These are phyloP conservation scores for Naganishia cerealis DNA, from an alignment of 1,284 basidiomycete species.

Conservation along the genomic window DNA sequence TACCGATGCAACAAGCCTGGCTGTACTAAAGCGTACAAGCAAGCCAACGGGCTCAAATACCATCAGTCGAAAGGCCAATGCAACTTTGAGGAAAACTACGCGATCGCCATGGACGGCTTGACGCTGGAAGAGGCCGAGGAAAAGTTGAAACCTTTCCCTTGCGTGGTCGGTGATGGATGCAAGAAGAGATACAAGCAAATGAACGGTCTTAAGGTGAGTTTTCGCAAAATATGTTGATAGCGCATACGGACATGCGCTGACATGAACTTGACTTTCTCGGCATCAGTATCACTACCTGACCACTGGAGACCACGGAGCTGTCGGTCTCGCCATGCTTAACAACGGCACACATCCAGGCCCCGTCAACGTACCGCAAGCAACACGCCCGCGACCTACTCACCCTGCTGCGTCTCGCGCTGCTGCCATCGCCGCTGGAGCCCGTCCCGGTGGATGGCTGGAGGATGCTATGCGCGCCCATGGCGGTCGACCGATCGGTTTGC, in stretches of 20 bases:
- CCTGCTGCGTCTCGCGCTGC: constrained; percentile 27
- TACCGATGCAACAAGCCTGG: constrained; percentile 96
- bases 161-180: constrained; percentile 80
- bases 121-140: constrained; percentile 79
- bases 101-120: constrained; percentile 66
- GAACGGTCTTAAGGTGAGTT: constrained; percentile 74
- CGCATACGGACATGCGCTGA: constrained; percentile 4
- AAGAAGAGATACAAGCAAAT: constrained; percentile 95
- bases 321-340: constrained; percentile 78
- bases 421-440: constrained; percentile 25
- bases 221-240: constrained; percentile 22
- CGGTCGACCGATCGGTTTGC: constrained; percentile 31
- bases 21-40: constrained; percentile 98
- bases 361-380: constrained; percentile 39
- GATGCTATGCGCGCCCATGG: constrained; percentile 33
- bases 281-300: constrained; percentile 90
- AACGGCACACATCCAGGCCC: constrained; percentile 69
- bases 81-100: constrained; percentile 80
- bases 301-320: constrained; percentile 87
- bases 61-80: constrained; percentile 63
- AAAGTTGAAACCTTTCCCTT: constrained; percentile 77
- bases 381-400: constrained; percentile 35
- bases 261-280: constrained; percentile 36
- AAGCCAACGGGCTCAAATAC: constrained; percentile 85
- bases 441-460: constrained; percentile 34